Percentiles rank a stretch among this genome's conserved stretches.
Conservation (phyloP, 2,329 filamentous ascomycete genomes). For the Colletotrichum godetiae region DNA sequence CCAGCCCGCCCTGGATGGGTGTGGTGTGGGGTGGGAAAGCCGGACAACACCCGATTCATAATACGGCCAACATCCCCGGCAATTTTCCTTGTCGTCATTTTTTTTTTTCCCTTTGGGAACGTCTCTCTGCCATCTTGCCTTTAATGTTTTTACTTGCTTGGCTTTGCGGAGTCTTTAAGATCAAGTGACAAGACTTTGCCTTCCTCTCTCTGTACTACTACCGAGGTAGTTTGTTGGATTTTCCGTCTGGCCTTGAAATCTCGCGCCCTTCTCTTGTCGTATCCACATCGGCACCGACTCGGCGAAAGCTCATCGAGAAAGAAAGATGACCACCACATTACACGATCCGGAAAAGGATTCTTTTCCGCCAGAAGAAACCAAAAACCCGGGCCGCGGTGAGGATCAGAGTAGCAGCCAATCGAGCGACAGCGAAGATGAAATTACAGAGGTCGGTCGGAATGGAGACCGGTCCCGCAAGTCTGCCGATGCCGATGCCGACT, state of each 20-base stretch:
- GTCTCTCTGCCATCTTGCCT: conserved; percentile 13
- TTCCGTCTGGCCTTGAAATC: neutral
- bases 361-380: conserved; percentile 20
- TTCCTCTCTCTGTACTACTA: neutral
- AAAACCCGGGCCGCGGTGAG: neutral
- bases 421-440: conserved; percentile 29
- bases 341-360: conserved; percentile 32
- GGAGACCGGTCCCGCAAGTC: conserved; percentile 17
- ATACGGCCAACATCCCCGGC: conserved; percentile 18
- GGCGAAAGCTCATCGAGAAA: neutral
- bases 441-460: conserved; percentile 17
- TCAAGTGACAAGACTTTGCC: neutral
- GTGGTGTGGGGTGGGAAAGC: conserved; percentile 13
- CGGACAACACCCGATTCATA: conserved; percentile 26
- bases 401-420: conserved; percentile 15
- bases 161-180: neutral
- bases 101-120: neutral
- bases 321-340: conserved; percentile 9
- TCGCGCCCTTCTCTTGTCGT: neutral
- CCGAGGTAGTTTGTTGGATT: neutral
- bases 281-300: conserved; percentile 26
- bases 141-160: conserved; percentile 4
- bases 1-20: conserved; percentile 14
- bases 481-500: conserved; percentile 1
- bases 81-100: conserved; percentile 27